Evolutionary conservation across 2,329 filamentous ascomycete species (phyloP), one percentile per base, ranked within the genome.

Genomic region (Ceratocystis variospora): DNA sequence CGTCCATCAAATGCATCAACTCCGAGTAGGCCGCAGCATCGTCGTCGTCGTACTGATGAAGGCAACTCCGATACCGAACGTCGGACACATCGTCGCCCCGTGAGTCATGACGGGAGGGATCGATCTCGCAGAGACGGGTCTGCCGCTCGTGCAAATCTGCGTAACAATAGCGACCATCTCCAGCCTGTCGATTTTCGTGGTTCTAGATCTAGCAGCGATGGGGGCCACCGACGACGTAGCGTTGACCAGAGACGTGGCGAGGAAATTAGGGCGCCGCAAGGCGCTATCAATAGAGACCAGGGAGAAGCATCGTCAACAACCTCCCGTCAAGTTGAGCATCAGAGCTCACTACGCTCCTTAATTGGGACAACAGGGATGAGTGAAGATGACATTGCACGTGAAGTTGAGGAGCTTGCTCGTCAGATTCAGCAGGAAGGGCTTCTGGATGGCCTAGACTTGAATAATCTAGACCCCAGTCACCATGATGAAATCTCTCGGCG

Each of bases 401-500:
- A 96, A 73, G 95, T 96, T 68, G 83, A 94, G 70, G 90, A 94
- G 68, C 95, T 96, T 71, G 83, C 95, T 70, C 84, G 90, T 55
- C 90, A 96, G 73, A 96, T 96, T 68, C 82, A 92, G 70, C 87
- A 93, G 69, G 90, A 96, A 72, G 91, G 93, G 0, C 77, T 96
- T 22, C 76, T 96, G 44, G 90, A 96, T 71, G 92, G 90, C 19
- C 85, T 96, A 61, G 92, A 96, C 73, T 77, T 96, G 66, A 89
- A 94, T 71, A 92, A 92, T 69, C 85, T 96, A 65, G 91, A 93
- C 69, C 80, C 90, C 17, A 84, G 79, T 62, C 89, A 91, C 71
- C 90, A 96, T 73, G 91, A 96, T 72, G 90, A 95, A 72, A 84
- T 97, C 17, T 96, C 89, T 70, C 88, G 93, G 72, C 86, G 88